Base-by-base conservation (phyloP, 345 rosid genomes). In the Erucastrum elatum region DNA sequence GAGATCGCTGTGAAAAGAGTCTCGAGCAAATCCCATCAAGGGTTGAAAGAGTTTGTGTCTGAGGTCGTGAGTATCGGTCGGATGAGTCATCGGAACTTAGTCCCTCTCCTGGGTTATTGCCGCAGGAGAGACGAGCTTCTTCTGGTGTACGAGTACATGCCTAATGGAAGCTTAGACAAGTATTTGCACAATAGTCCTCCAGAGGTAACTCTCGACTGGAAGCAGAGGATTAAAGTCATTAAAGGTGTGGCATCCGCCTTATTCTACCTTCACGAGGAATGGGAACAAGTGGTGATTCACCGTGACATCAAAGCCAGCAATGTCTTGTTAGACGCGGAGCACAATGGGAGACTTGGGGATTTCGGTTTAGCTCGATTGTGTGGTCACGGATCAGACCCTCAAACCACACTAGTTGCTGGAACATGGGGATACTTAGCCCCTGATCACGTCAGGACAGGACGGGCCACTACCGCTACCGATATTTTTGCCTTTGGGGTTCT, bases 341-440 rank as follows among this genome's bases (percentile, higher is more conserved):
- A 89, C 12, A 91, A 88, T 13, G 98, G 93, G 15, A 88, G 62
- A 58, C 62, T 58, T 4, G 93, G 25, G 87, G 84, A 81, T 79
- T 94, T 94, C 8, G 98, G 98, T n/a, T 88, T 94, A 2, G 94
- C 98, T 3, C 87, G 88, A 71, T 59, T 94, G 81, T 89, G 87
- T 0, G 90, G 85, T 63, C 96, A 87, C 17, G 94, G 94, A 26
- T 77, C 86, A 3, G 86, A 89, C 60, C 96, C 97, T 15, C 77
- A 83, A 65, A 91, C 96, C 9, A 94, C 97, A 0, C 81, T 84
- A n/a, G 91, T 92, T 1, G 98, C 86, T 8, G 96, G 98, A 72
- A 94, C 98, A 1, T 78, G 88, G 77, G 97, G 98, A 1, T 94
- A 94, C 80, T 15, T 94, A 49, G 97, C 96, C 41, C 98, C 98